Evolutionary conservation across 352 stramenopile genomes (phyloP).

Genomic region (Pythium periplocum): DNA sequence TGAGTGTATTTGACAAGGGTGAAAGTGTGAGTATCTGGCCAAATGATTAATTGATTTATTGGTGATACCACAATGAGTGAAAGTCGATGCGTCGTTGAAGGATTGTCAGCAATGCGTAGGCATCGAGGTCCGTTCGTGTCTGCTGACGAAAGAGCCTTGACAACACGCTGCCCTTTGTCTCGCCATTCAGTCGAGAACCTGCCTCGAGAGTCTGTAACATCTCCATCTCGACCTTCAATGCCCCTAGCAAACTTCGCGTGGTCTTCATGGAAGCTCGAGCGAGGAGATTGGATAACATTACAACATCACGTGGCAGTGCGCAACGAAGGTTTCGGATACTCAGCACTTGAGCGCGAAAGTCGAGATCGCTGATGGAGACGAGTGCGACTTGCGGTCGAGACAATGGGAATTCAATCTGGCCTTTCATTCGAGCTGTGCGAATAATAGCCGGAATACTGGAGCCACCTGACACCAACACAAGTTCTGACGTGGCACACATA

Average conservation of each 20-base stretch:
- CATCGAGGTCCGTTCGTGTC: constrained; percentile 3
- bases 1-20: no score
- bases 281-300: no score
- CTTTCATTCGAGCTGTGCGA: neutral
- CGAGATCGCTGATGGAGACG: neutral
- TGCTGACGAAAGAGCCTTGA: no score
- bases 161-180: no score
- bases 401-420: neutral
- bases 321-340: no score
- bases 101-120: constrained; percentile 9
- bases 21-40: no score
- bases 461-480: constrained; percentile 10
- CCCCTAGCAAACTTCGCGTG: no score
- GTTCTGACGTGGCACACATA: neutral
- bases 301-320: no score
- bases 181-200: no score
- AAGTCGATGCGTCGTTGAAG: constrained; percentile 16
- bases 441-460: constrained; percentile 6
- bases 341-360: neutral
- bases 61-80: constrained; percentile 3
- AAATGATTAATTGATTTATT: neutral
- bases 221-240: no score
- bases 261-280: no score
- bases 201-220: no score
- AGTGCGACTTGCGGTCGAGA: constrained; percentile 6